Conservation (phyloP, 169 alveolate genomes). For the Plasmodium fragile region DNA sequence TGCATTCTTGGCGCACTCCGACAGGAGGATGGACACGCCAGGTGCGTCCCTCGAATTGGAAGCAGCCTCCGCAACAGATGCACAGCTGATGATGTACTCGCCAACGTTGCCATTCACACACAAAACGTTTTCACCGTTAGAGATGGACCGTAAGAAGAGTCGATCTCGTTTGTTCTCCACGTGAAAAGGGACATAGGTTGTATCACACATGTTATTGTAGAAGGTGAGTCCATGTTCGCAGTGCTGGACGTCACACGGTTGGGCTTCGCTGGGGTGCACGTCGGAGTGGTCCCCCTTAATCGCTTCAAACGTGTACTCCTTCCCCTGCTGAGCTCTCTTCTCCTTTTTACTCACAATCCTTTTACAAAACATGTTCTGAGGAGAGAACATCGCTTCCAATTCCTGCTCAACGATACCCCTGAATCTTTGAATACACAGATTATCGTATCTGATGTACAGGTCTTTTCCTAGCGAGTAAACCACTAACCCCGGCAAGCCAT, state of each 20-base stretch:
- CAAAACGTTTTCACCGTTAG: conserved; percentile 12
- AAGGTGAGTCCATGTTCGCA: conserved; percentile 29
- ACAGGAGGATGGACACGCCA: conserved; percentile 12
- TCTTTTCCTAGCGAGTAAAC: conserved; percentile 12
- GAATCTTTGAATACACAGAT: conserved; percentile 47
- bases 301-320: conserved; percentile 47
- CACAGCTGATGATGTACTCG: conserved; percentile 29
- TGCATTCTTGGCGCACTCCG: conserved; percentile 28
- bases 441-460: conserved; percentile 47
- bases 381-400: conserved; percentile 23
- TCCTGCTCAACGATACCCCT: conserved; percentile 35
- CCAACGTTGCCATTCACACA: conserved; percentile 61
- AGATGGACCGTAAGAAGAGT: conserved; percentile 11
- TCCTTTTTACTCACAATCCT: conserved; percentile 57
- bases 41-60: background rate
- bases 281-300: conserved; percentile 37
- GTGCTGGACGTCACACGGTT: conserved; percentile 32
- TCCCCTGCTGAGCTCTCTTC: conserved; percentile 62
- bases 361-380: conserved; percentile 38
- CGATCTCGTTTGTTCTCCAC: conserved; percentile 43
- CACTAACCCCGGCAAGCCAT: conserved; percentile 26
- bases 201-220: conserved; percentile 16
- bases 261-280: conserved; percentile 16
- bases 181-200: conserved; percentile 29
- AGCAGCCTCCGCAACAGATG: conserved; percentile 3